phyloP scores from a whole-genome alignment of 352 stramenopile species.

The Phytophthora agathidicida region DNA sequence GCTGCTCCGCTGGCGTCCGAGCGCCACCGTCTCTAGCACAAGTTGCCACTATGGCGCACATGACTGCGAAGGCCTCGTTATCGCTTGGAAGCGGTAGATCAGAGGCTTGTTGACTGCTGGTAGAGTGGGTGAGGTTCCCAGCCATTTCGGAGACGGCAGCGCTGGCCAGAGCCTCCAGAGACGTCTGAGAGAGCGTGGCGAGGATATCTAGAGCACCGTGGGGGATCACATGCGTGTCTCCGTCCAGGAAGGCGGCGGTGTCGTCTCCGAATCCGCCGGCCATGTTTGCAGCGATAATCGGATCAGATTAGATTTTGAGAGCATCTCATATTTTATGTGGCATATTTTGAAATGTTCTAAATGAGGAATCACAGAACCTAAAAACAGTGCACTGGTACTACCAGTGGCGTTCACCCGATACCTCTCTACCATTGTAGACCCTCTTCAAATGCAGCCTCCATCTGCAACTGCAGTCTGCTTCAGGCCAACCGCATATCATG shows the following conservation, averaged over 20 bases:
- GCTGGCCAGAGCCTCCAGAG: slow-evolving; percentile 30
- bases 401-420: no score
- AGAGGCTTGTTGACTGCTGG: background rate
- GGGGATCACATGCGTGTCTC: slow-evolving; percentile 19
- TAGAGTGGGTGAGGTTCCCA: background rate
- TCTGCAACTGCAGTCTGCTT: no score
- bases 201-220: slow-evolving; percentile 13
- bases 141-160: slow-evolving; percentile 32
- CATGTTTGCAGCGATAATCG: no score
- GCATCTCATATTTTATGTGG: slow-evolving; percentile 5
- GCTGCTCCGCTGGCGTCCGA: slow-evolving; percentile 13
- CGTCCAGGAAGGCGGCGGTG: slow-evolving; percentile 16
- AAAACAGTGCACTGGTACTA: no score
- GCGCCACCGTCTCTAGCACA: slow-evolving; percentile 24
- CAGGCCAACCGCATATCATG: no score
- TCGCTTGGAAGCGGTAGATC: slow-evolving; percentile 2
- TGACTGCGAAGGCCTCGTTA: slow-evolving; percentile 26
- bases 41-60: slow-evolving; percentile 36
- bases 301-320: background rate
- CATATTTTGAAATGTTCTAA: no score
- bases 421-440: no score
- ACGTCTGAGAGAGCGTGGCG: slow-evolving; percentile 4
- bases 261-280: slow-evolving; percentile 13
- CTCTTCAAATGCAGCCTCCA: no score
- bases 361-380: no score